phyloP scores from a whole-genome alignment of 169 alveolate species.

The Pseudocohnilembus persalinus region DNA sequence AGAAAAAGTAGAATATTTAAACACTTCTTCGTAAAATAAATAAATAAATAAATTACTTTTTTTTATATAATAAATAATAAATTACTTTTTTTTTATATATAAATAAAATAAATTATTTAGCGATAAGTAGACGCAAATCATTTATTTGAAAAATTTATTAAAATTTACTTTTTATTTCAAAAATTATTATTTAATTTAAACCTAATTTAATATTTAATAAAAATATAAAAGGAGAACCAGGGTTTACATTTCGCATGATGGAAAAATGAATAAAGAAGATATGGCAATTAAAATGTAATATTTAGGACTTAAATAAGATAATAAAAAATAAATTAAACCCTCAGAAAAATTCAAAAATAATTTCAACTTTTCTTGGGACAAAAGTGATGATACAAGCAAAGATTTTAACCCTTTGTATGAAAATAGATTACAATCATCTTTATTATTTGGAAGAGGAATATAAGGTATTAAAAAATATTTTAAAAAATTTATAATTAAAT shows the following conservation, averaged over 20 bases:
- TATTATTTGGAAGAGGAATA: slow-evolving; percentile 91
- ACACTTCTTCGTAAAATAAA: slow-evolving; percentile 1
- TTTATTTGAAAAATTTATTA: too few relatives aligned
- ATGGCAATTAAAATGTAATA: slow-evolving; percentile 87
- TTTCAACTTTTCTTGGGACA: slow-evolving; percentile 66
- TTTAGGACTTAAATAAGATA: slow-evolving; percentile 86
- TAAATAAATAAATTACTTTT: background rate
- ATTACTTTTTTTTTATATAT: background rate
- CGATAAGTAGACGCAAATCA: too few relatives aligned
- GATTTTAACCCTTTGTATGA: slow-evolving; percentile 88
- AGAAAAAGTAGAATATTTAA: slow-evolving; percentile 22
- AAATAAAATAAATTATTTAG: too few relatives aligned
- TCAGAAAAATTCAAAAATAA: slow-evolving; percentile 89
- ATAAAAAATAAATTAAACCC: slow-evolving; percentile 89
- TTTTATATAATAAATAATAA: background rate
- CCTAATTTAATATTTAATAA: too few relatives aligned
- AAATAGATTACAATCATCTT: slow-evolving; percentile 86
- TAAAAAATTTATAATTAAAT: slow-evolving; percentile 78
- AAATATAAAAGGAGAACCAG: slow-evolving; percentile 40
- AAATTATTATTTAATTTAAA: too few relatives aligned
- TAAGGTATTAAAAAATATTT: slow-evolving; percentile 76
- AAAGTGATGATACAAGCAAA: slow-evolving; percentile 62
- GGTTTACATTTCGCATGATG: slow-evolving; percentile 12
- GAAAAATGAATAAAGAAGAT: slow-evolving; percentile 78
- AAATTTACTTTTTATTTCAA: too few relatives aligned